Conservation (phyloP, 495 filamentous ascomycete species). For the Talaromyces nanjingensis region DNA sequence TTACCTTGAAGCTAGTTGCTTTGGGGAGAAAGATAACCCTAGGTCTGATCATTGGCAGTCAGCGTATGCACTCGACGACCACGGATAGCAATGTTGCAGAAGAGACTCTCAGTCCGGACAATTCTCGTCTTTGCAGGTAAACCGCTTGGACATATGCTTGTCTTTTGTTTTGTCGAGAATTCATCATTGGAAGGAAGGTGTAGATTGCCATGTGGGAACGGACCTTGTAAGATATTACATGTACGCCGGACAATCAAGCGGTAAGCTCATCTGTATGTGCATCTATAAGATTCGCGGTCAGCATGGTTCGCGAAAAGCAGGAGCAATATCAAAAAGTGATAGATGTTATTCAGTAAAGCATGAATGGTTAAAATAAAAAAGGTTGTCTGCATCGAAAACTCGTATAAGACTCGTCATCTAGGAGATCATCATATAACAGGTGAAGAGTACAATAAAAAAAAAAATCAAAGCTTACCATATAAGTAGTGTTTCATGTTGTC, state of each 20-base stretch:
- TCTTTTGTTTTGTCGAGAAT: conserved; percentile 40
- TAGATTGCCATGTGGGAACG: conserved; percentile 16
- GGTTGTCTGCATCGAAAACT: conserved; percentile 54
- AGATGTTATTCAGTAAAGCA: conserved; percentile 42
- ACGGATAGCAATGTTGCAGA: background rate
- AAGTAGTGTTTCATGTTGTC: background rate
- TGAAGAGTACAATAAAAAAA: conserved; percentile 7
- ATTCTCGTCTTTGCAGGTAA: conserved; percentile 41
- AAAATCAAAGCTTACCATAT: background rate
- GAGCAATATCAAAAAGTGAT: background rate
- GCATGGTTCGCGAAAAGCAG: background rate
- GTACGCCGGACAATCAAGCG: background rate
- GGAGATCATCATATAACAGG: conserved; percentile 41
- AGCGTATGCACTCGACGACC: background rate
- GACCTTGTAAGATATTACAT: conserved; percentile 19
- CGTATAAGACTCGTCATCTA: conserved; percentile 61
- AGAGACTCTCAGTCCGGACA: conserved; percentile 37
- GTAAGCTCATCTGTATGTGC: background rate
- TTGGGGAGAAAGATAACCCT: conserved; percentile 1
- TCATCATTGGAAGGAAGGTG: conserved; percentile 37
- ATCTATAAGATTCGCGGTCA: background rate
- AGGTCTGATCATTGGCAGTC: background rate
- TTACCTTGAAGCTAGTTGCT: conserved; percentile 3
- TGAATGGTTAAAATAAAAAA: conserved; percentile 50
- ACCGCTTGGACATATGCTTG: conserved; percentile 57